Evolutionary conservation across 164 flowering plant species (phyloP).

Genomic region (Piper betle): DNA sequence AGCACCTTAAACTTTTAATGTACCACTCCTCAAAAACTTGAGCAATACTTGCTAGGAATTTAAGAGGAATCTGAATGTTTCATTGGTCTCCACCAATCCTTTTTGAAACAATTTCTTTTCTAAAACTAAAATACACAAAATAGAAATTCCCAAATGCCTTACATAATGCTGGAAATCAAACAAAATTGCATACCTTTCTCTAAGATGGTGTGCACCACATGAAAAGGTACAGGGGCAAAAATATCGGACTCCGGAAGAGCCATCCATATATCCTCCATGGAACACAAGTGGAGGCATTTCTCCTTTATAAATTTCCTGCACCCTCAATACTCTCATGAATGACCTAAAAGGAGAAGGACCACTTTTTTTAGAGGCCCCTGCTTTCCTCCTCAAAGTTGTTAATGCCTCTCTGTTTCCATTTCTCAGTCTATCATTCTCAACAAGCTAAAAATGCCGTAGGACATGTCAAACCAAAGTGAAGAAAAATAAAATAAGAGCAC

Average conservation of each 20-base stretch:
- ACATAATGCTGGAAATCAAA: no score
- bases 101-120: no score
- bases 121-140: no score
- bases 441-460: constrained; percentile 29
- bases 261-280: constrained; percentile 66
- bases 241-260: constrained; percentile 80
- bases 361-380: constrained; percentile 69
- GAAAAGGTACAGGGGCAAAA: constrained; percentile 75
- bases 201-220: constrained; percentile 77
- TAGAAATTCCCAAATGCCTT: no score
- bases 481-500: constrained; percentile 19
- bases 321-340: constrained; percentile 64
- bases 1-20: no score
- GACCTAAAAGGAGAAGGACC: constrained; percentile 69
- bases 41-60: no score
- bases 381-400: constrained; percentile 73
- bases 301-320: constrained; percentile 49
- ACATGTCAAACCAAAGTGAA: constrained; percentile 20
- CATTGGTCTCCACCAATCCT: no score
- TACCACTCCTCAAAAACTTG: no score
- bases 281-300: constrained; percentile 66
- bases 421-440: constrained; percentile 70
- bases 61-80: no score
- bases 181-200: constrained; percentile 43
- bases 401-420: constrained; percentile 86